Conservation (phyloP, 2,329 filamentous ascomycete species). For the Didymella glomerata region DNA sequence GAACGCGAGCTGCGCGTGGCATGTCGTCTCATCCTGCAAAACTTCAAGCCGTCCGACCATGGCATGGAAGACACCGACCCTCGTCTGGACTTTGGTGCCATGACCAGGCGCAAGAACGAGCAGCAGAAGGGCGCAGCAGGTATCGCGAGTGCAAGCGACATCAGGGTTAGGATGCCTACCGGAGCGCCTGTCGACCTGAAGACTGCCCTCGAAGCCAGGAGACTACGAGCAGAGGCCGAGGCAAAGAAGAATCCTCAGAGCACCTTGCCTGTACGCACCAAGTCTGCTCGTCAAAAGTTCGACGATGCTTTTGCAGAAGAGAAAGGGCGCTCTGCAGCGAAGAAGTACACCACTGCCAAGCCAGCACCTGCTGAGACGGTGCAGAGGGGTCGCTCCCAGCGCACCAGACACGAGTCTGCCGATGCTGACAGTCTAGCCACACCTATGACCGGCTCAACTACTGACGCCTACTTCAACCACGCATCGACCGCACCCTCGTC, state of each 20-base stretch:
- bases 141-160: constrained; percentile 24
- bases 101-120: constrained; percentile 28
- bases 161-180: constrained; percentile 40
- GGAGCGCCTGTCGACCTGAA: constrained; percentile 44
- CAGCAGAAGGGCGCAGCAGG: constrained; percentile 28
- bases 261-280: constrained; percentile 41
- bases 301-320: constrained; percentile 34
- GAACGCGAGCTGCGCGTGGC: constrained; percentile 57
- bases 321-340: constrained; percentile 35
- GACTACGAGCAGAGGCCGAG: constrained; percentile 34
- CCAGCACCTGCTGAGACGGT: constrained; percentile 27
- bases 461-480: constrained; percentile 49
- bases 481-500: constrained; percentile 55
- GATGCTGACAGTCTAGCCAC: constrained; percentile 53
- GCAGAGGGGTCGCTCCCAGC: constrained; percentile 17
- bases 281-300: constrained; percentile 45
- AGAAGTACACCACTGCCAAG: constrained; percentile 30
- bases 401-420: constrained; percentile 19
- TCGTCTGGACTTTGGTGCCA: constrained; percentile 46
- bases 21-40: constrained; percentile 55
- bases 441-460: constrained; percentile 54
- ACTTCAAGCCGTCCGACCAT: constrained; percentile 53
- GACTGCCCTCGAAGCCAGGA: constrained; percentile 37
- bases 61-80: constrained; percentile 49
- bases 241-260: constrained; percentile 26